Percentiles rank a stretch among this genome's conserved stretches.
phyloP scores from a whole-genome alignment of 495 filamentous ascomycete species.

The Pyronema omphalodes region DNA sequence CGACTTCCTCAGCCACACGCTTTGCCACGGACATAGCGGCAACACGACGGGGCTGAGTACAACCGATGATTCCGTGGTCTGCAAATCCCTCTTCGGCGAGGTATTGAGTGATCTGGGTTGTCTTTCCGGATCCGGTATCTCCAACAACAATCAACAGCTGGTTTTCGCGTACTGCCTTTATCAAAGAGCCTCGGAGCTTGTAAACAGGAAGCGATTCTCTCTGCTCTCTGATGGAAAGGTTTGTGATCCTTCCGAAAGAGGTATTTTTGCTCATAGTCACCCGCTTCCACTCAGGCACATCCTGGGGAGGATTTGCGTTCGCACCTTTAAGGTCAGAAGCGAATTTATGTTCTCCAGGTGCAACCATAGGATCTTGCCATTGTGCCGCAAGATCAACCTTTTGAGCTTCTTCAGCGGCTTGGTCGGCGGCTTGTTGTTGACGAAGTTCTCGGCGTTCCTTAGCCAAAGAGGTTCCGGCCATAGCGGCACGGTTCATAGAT shows the following conservation, averaged over 20 bases:
- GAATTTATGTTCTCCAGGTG: constrained; percentile 66
- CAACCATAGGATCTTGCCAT: constrained; percentile 93
- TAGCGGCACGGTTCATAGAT: constrained; percentile 82
- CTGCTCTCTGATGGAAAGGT: constrained; percentile 88
- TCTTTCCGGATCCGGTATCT: constrained; percentile 93
- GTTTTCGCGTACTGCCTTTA: constrained; percentile 73
- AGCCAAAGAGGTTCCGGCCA: constrained; percentile 77
- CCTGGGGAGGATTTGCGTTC: constrained; percentile 34
- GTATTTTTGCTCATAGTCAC: constrained; percentile 66
- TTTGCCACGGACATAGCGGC: constrained; percentile 98
- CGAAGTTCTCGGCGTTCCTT: constrained; percentile 77
- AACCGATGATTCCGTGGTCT: constrained; percentile 73
- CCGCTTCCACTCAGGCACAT: constrained; percentile 86
- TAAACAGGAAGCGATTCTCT: constrained; percentile 78
- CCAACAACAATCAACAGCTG: constrained; percentile 92
- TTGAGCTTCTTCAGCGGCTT: constrained; percentile 55
- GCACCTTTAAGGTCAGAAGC: constrained; percentile 51
- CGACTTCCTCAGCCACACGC: constrained; percentile 91
- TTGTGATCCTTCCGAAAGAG: constrained; percentile 69
- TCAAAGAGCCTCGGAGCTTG: constrained; percentile 71
- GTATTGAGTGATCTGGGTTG: constrained; percentile 90
- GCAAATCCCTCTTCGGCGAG: constrained; percentile 87
- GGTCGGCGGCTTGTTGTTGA: constrained; percentile 73
- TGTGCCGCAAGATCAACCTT: constrained; percentile 76
- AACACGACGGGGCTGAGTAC: constrained; percentile 86